Evolutionary conservation across 768 basidiomycete species (phyloP), one percentile per base, ranked within the genome.

Genomic region (Clavulina sp.): DNA sequence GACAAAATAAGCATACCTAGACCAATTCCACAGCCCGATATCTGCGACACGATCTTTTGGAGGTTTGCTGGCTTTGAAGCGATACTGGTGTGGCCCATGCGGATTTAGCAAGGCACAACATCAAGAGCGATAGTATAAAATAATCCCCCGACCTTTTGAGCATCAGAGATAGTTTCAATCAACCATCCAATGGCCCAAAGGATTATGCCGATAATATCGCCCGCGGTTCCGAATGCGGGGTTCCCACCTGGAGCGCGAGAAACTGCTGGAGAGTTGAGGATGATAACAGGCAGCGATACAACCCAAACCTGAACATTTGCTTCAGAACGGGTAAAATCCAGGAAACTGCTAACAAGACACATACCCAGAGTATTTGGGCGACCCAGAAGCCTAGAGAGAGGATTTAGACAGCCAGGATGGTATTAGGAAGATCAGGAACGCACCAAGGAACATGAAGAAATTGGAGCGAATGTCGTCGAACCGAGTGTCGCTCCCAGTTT

Each of bases 241-340:
- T 74, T 70, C n/a, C 67, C 70, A 1, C 74, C 73, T 2, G 68
- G 68, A 4, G 63, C 61, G 54, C 75, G 74, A 4, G 77, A 77
- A 18, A 81, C 70, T 4, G 72, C 73, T 2, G 78, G 79, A 2
- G 81, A 81, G 59, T 82, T 82, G 40, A 82, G 66, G 55, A 81
- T 76, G 29, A 69, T 73, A 28, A 80, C 57, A 3, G 81, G 79
- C 0, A 82, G 66, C 5, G 79, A 79, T 3, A 78, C 77, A 0
- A 66, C 67, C 78, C 76, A 77, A 18, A 75, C 73, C 74, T 75
- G 49, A 38, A 7, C 7, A 38, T 38, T 7, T 19, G 19, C 7
- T 7, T 38, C 1, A 38, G 0, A 5, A 23, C 34, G 60, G 58
- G 58, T 40, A 62, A 58, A 13, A 57, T 53, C 59, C 59, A 62